These are phyloP conservation scores for Saccharomyces cerevisiae DNA, from an alignment of 805 yeast genomes.

Conservation along the genomic window DNA sequence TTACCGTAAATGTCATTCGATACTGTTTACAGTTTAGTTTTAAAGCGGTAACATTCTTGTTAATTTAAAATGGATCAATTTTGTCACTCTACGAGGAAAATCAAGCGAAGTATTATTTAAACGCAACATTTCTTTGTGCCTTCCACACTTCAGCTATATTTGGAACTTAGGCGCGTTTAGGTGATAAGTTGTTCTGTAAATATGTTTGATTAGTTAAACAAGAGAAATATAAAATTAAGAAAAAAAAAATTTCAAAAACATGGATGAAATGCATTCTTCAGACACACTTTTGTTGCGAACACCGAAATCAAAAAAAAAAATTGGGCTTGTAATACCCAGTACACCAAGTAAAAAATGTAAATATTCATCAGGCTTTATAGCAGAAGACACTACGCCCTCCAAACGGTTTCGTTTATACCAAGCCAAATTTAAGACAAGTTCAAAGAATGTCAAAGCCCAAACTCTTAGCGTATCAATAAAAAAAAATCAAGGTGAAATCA, in stretches of 20 bases:
- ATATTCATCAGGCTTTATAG: background rate
- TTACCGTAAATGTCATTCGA: background rate
- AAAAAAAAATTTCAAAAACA: background rate
- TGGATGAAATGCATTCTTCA: background rate
- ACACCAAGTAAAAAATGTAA: constrained; percentile 10
- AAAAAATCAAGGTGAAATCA: constrained; percentile 1
- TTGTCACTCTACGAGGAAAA: background rate
- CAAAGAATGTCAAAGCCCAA: constrained; percentile 2
- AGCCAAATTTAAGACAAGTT: background rate
- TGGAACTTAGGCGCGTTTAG: background rate
- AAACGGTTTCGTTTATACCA: constrained; percentile 6
- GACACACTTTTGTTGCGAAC: constrained; percentile 8
- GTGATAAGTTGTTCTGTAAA: background rate
- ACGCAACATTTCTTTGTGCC: background rate
- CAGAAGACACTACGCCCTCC: constrained; percentile 6
- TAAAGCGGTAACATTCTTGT: background rate
- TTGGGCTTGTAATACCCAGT: constrained; percentile 3
- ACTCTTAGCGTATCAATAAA: background rate
- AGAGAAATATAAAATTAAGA: background rate
- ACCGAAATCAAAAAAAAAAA: constrained; percentile 8
- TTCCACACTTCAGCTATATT: background rate
- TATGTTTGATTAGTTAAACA: background rate
- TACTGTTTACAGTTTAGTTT: background rate
- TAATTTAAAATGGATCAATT: background rate
- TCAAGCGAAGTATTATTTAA: background rate